Evolutionary conservation across 768 basidiomycete genomes (phyloP).

Genomic region (Termitomyces heimii): DNA sequence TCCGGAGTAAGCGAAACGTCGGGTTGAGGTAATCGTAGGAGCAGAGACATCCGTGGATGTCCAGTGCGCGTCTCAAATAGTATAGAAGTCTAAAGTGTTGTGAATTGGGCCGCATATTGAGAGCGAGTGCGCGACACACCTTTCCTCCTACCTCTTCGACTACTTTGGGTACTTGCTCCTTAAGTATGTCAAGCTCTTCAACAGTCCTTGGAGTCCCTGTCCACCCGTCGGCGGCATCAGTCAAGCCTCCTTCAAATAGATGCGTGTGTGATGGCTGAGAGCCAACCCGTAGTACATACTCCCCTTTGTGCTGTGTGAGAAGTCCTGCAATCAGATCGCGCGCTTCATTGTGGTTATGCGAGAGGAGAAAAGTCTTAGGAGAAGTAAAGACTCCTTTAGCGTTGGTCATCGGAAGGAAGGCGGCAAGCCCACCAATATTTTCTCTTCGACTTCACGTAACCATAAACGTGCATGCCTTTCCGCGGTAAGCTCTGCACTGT

Average conservation of each 20-base stretch:
- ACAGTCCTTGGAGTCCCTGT: conserved; percentile 42
- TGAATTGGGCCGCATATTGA: background rate
- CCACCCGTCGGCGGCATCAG: conserved; percentile 46
- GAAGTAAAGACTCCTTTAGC: background rate
- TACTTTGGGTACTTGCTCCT: conserved; percentile 33
- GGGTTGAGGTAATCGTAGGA: conserved; percentile 72
- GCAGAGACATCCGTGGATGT: conserved; percentile 51
- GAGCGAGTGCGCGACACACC: conserved; percentile 28
- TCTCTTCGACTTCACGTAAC: conserved; percentile 46
- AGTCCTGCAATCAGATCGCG: conserved; percentile 61
- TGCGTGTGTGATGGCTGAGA: conserved; percentile 50
- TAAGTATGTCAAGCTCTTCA: conserved; percentile 46
- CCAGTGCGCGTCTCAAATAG: conserved; percentile 41
- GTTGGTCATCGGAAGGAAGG: conserved; percentile 1
- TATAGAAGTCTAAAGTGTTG: conserved; percentile 40
- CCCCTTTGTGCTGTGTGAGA: conserved; percentile 63
- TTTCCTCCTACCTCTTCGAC: conserved; percentile 81
- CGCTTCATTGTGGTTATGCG: conserved; percentile 45
- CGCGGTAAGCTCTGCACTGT: conserved; percentile 6
- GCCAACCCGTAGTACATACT: conserved; percentile 73
- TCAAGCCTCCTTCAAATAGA: conserved; percentile 51
- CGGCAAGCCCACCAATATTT: conserved; percentile 38
- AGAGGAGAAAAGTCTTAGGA: conserved; percentile 39
- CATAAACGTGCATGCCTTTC: conserved; percentile 15
- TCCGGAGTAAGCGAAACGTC: conserved; percentile 80